Evolutionary conservation across 2,329 filamentous ascomycete genomes (phyloP), one percentile per base, ranked within the genome.

Genomic region (Pseudocercospora vitis): DNA sequence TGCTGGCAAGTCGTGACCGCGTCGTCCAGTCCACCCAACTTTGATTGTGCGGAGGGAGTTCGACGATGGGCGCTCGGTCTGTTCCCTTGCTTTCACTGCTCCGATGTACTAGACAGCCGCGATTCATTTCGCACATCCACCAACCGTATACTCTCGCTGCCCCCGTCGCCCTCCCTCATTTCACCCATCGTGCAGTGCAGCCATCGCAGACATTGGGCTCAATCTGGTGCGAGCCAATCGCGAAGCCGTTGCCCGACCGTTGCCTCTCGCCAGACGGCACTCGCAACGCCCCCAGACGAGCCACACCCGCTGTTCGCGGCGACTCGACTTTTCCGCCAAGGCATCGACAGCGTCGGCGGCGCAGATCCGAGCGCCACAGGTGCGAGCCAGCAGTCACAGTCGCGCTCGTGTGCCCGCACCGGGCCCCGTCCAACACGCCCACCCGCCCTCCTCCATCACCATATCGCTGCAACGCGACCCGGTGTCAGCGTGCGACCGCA

Each of bases 161-260:
- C 42, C 42, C 19, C 50, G 50, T 52, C 49, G n/a, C 39, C 37
- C 33, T 48, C 53, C 11, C 45, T 56, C 49, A 56, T 56, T 56
- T 56, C 53, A 24, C n/a, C 29, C 42, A 23, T 48, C 46, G 14
- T 29, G 32, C 35, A n/a, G 14, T 14, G 18, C 53, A 51, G 24
- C 21, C 44, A 45, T 21, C 21, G 7, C 32, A 23, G 33, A 44
- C 21, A 52, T 52, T 33, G 19, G 16, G 19, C 21, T 50, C 28
- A 47, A 47, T 44, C 42, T 23, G 21, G 6, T 42, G 29, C 39
- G 40, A 48, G 48, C 55, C 55, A 57, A 53, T 53, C 55, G 47
- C 16, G 8, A 7, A n/a, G 33, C 19, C 47, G 19, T 48, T 33
- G 29, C 8, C 46, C 29, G n/a, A 48, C 37, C 46, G 18, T 19